Conservation (phyloP, 2,329 filamentous ascomycete genomes). For the Tolypocladium inflatum region DNA sequence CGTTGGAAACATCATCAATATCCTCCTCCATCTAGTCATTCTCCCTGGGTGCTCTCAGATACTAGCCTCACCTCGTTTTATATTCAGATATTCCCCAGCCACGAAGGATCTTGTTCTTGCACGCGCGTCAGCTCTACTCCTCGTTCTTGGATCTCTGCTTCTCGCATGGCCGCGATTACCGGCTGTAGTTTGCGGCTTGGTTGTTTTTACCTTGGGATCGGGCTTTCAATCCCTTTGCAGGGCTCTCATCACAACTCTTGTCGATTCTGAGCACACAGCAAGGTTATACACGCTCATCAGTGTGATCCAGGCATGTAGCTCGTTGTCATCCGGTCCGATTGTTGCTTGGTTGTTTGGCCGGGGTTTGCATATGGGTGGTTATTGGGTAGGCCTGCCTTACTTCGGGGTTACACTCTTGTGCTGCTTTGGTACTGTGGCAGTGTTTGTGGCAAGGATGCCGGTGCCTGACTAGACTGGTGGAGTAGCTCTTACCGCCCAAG, state of each 20-base stretch:
- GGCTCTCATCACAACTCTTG: constrained; percentile 10
- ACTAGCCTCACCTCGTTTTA: too few species aligned
- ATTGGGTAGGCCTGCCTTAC: constrained; percentile 15
- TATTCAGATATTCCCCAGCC: too few species aligned
- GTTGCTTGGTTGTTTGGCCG: constrained; percentile 14
- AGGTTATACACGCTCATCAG: constrained; percentile 15
- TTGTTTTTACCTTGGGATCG: constrained; percentile 9
- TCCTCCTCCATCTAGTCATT: constrained; percentile 5
- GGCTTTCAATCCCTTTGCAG: constrained; percentile 9
- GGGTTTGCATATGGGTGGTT: constrained; percentile 11
- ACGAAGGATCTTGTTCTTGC: too few species aligned
- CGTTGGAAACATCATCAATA: constrained; percentile 7
- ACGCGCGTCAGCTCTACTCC: too few species aligned
- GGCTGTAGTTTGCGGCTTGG: constrained; percentile 9
- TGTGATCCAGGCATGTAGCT: constrained; percentile 13
- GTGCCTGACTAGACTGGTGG: too few species aligned
- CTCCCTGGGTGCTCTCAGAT: constrained; percentile 6
- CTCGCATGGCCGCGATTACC: constrained; percentile 7
- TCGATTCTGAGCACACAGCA: constrained; percentile 9
- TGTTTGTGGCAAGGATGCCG: background rate
- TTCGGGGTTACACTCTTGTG: constrained; percentile 1
- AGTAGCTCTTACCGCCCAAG: too few species aligned
- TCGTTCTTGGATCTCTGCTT: constrained; percentile 9
- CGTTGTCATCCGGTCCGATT: constrained; percentile 11
- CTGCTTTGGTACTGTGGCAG: background rate